These are phyloP conservation scores for Cyclostephanos tholiformis DNA, from an alignment of 108 stramenopile species.

Conservation along the genomic window DNA sequence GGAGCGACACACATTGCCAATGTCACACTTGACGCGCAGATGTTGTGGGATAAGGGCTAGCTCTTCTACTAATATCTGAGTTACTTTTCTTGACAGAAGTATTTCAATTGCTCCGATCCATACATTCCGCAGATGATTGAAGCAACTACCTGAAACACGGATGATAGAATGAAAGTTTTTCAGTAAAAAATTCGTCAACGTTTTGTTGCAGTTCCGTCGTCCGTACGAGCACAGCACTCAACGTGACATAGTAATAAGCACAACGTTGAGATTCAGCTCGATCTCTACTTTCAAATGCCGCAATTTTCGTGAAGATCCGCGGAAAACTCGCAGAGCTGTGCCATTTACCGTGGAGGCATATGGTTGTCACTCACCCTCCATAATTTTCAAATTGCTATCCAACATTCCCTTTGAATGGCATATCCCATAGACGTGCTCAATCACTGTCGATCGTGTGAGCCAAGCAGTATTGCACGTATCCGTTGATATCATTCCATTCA, in stretches of 20 bases:
- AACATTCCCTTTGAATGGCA: not conserved
- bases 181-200: conserved; percentile 2
- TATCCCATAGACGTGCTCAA: conserved; percentile 1
- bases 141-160: not conserved
- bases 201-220: not conserved
- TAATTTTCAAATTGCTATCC: no score
- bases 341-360: no score
- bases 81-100: not conserved
- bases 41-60: conserved; percentile 19
- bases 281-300: conserved; percentile 1
- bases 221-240: not conserved
- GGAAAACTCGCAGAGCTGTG: not conserved
- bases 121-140: conserved; percentile 4
- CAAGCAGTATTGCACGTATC: conserved; percentile 1
- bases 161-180: conserved; percentile 1
- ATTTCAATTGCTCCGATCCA: conserved; percentile 2
- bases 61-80: conserved; percentile 2
- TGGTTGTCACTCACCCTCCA: no score
- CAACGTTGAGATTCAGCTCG: not conserved
- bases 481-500: not conserved
- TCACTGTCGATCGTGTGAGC: not conserved
- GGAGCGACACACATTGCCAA: conserved; percentile 1
- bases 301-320: conserved; percentile 1
- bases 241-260: not conserved
- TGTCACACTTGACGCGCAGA: conserved; percentile 18